Conservation (phyloP, 2,329 filamentous ascomycete genomes). For the Talaromyces pinophilus region DNA sequence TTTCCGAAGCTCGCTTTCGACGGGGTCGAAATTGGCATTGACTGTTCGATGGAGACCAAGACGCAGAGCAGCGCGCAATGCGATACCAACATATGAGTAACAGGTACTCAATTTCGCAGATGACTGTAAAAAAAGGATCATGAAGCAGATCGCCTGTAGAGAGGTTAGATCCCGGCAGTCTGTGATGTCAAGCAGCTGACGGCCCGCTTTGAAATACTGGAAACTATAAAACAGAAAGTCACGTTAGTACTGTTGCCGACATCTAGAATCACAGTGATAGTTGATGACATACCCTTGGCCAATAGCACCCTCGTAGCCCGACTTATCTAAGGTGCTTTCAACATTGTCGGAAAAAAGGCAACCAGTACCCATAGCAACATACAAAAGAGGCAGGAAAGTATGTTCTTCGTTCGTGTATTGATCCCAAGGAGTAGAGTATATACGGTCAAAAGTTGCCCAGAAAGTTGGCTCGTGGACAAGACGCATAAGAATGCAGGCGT, state of each 20-base stretch:
- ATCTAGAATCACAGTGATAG: not conserved
- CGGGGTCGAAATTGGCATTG: conserved; percentile 66
- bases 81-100: conserved; percentile 78
- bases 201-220: conserved; percentile 71
- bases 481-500: conserved; percentile 65
- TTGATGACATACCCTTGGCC: conserved; percentile 54
- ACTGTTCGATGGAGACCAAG: conserved; percentile 77
- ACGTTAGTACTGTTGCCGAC: conserved; percentile 15
- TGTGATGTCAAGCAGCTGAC: conserved; percentile 62
- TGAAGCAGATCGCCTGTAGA: conserved; percentile 74
- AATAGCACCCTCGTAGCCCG: conserved; percentile 53
- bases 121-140: conserved; percentile 78
- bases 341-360: conserved; percentile 66
- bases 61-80: conserved; percentile 71
- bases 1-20: conserved; percentile 72
- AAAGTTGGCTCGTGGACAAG: conserved; percentile 82
- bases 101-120: conserved; percentile 77
- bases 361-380: conserved; percentile 69
- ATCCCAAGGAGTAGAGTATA: conserved; percentile 71
- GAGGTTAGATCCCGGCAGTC: conserved; percentile 72
- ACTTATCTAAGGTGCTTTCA: conserved; percentile 50
- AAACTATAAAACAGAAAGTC: conserved; percentile 51
- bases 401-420: conserved; percentile 65
- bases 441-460: conserved; percentile 70
- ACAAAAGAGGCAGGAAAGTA: conserved; percentile 69